These are phyloP conservation scores for Populus hybrid DNA, from an alignment of 441 rosid genomes.

Conservation along the genomic window DNA sequence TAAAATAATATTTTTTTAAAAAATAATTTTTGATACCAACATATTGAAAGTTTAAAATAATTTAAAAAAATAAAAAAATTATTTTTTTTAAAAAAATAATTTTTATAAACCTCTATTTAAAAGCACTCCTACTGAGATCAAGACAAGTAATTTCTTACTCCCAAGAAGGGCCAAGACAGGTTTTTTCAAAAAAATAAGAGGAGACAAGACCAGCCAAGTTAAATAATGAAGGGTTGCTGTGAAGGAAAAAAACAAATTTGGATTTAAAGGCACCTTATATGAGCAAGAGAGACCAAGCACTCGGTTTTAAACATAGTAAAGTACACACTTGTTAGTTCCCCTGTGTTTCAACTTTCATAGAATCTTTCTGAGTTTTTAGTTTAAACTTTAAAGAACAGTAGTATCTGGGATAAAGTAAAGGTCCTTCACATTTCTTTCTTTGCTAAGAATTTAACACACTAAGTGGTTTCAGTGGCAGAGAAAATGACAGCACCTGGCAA, in stretches of 20 bases:
- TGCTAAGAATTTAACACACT: background rate
- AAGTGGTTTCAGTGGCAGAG: slow-evolving; percentile 1
- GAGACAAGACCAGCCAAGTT: background rate
- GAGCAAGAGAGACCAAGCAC: background rate
- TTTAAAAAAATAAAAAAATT: too few relatives aligned
- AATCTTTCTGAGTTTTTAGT: background rate
- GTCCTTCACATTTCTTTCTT: background rate
- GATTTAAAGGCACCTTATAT: background rate
- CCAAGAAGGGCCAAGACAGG: too few relatives aligned
- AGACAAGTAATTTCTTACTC: too few relatives aligned
- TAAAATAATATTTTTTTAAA: too few relatives aligned
- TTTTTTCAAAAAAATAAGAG: too few relatives aligned
- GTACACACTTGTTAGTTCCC: background rate
- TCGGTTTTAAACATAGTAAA: too few relatives aligned
- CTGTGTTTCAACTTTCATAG: background rate
- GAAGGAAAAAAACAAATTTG: background rate
- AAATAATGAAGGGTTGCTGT: background rate
- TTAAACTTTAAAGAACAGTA: background rate
- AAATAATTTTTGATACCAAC: too few relatives aligned
- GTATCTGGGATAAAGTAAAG: background rate
- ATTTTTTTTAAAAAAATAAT: too few relatives aligned
- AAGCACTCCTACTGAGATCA: too few relatives aligned
- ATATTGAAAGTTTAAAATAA: too few relatives aligned
- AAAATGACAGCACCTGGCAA: slow-evolving; percentile 28
- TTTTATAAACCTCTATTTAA: too few relatives aligned